phyloP scores from a whole-genome alignment of 1,284 basidiomycete genomes.

The Apiotrichum montevideense region DNA sequence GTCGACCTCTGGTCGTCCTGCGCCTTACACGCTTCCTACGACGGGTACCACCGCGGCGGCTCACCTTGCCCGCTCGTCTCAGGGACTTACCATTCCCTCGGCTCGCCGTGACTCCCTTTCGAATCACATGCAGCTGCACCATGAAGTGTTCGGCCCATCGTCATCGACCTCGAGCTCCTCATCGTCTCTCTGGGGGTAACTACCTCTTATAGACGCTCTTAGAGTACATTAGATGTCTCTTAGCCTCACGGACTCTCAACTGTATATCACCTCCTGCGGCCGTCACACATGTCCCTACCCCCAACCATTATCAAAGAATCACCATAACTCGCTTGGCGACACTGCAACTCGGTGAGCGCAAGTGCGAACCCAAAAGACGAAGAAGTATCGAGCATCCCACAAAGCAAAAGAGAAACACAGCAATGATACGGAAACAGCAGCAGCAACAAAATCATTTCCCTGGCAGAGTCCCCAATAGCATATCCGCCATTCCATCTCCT shows the following conservation, averaged over 20 bases:
- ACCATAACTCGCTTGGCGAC: no score
- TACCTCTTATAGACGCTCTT: neutral
- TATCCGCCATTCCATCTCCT: no score
- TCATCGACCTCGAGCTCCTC: neutral
- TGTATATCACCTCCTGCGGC: neutral
- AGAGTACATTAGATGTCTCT: neutral
- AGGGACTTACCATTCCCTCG: neutral
- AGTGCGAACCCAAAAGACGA: neutral
- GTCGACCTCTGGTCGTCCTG: neutral
- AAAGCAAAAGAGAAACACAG: no score
- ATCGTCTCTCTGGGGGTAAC: neutral
- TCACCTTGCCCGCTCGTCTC: neutral
- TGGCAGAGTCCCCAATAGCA: no score
- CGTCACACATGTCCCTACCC: no score
- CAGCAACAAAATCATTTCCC: no score
- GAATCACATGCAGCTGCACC: neutral
- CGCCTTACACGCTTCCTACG: neutral
- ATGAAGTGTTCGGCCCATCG: neutral
- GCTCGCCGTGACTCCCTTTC: neutral
- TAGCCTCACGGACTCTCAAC: neutral
- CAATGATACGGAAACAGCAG: no score
- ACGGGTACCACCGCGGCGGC: neutral
- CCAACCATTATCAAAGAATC: no score
- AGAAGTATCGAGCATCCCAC: neutral
- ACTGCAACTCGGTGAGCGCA: no score